Evolutionary conservation across 768 basidiomycete species (phyloP).

Genomic region (Gautieria morchelliformis): DNA sequence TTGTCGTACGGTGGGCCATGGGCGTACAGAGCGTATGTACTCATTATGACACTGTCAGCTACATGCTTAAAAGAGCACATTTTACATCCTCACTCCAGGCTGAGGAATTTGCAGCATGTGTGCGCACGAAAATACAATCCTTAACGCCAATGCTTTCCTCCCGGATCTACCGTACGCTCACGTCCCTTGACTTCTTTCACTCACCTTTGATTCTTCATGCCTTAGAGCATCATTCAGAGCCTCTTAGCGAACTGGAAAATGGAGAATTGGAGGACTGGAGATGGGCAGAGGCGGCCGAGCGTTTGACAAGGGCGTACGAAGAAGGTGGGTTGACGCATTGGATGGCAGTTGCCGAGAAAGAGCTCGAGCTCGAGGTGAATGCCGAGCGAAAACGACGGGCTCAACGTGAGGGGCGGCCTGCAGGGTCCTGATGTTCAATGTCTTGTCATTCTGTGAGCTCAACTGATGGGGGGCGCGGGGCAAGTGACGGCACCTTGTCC

Average conservation of each 20-base stretch:
- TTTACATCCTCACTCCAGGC: conserved; percentile 26
- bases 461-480: too few species aligned
- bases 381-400: conserved; percentile 29
- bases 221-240: conserved; percentile 10
- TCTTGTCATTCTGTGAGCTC: too few species aligned
- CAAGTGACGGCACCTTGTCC: too few species aligned
- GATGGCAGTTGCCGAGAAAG: conserved; percentile 41
- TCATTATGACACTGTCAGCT: background rate
- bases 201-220: background rate
- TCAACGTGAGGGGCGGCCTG: too few species aligned
- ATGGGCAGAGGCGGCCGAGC: conserved; percentile 43
- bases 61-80: background rate
- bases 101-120: conserved; percentile 47
- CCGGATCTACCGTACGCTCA: conserved; percentile 40
- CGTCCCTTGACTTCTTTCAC: conserved; percentile 14
- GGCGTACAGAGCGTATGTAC: conserved; percentile 47
- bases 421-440: too few species aligned
- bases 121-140: conserved; percentile 39
- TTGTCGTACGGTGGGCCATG: conserved; percentile 40
- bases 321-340: conserved; percentile 48
- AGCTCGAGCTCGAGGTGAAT: conserved; percentile 48
- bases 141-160: conserved; percentile 41
- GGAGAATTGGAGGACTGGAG: conserved; percentile 30
- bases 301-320: conserved; percentile 48
- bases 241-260: background rate